phyloP scores from a whole-genome alignment of 495 filamentous ascomycete genomes.

The Geopyxis carbonaria region DNA sequence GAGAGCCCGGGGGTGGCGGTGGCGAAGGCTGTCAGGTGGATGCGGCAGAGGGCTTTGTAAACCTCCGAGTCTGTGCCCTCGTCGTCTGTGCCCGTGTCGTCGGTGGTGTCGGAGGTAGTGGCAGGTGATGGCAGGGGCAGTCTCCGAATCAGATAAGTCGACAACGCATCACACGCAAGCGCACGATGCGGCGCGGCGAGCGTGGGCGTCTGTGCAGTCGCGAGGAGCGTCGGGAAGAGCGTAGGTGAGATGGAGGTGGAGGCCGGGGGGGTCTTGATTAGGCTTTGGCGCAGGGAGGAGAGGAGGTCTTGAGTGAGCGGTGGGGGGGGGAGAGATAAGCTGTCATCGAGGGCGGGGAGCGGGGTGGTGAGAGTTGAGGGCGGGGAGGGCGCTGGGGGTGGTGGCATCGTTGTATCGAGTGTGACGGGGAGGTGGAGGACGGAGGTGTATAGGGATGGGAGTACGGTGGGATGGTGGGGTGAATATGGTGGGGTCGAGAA shows the following conservation, averaged over 20 bases:
- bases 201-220: slow-evolving; percentile 11
- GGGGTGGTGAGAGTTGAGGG: too few species aligned
- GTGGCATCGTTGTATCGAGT: too few species aligned
- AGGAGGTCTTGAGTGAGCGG: too few species aligned
- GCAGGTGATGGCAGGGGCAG: neutral
- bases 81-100: too few species aligned
- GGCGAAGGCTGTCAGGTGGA: slow-evolving; percentile 15
- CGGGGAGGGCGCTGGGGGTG: too few species aligned
- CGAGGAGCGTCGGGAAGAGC: slow-evolving; percentile 13
- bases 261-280: neutral
- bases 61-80: neutral
- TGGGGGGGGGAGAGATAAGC: too few species aligned
- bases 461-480: too few species aligned
- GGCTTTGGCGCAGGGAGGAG: too few species aligned
- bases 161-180: slow-evolving; percentile 14
- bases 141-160: slow-evolving; percentile 19
- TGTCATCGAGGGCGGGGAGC: too few species aligned
- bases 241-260: neutral
- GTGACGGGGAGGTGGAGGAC: too few species aligned
- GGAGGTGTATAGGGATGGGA: too few species aligned
- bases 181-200: slow-evolving; percentile 18
- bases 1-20: slow-evolving; percentile 13
- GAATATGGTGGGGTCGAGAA: too few species aligned
- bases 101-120: neutral
- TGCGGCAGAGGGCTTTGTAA: slow-evolving; percentile 7